A percentile compares a stretch with the other conserved stretches of the same genome.
phyloP scores from a whole-genome alignment of 1,139 yeast genomes.

The Yamadazyma aaseri region DNA sequence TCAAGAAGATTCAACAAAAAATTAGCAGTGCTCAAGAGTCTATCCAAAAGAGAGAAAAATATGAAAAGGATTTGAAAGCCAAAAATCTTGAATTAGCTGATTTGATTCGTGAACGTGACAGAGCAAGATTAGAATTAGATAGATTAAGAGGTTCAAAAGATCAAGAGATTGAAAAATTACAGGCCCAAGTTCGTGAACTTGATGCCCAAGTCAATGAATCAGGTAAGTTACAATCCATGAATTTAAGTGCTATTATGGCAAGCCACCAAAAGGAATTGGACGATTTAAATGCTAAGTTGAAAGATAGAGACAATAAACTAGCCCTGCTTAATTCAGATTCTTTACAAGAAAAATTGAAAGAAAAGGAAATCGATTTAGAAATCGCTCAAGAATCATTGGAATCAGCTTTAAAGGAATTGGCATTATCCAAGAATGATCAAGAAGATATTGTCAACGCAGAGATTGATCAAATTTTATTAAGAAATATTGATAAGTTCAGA shows the following conservation, averaged over 20 bases:
- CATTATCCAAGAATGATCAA: slow-evolving; percentile 53
- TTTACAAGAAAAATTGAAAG: slow-evolving; percentile 52
- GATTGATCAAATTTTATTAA: slow-evolving; percentile 52
- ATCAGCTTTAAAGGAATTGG: slow-evolving; percentile 61
- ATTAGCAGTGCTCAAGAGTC: slow-evolving; percentile 94
- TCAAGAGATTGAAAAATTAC: slow-evolving; percentile 64
- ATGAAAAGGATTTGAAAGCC: slow-evolving; percentile 80
- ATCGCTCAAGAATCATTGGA: slow-evolving; percentile 80
- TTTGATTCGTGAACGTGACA: slow-evolving; percentile 83
- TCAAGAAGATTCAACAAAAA: slow-evolving; percentile 82
- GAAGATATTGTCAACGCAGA: slow-evolving; percentile 59
- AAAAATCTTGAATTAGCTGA: slow-evolving; percentile 89
- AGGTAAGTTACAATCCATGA: slow-evolving; percentile 67
- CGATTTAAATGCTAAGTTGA: slow-evolving; percentile 38
- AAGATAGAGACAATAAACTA: slow-evolving; percentile 25
- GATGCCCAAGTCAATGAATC: slow-evolving; percentile 60
- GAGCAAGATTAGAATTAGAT: slow-evolving; percentile 83
- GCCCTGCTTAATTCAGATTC: slow-evolving; percentile 23
- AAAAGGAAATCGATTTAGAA: slow-evolving; percentile 77
- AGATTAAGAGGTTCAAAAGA: slow-evolving; percentile 65
- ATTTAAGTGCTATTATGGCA: slow-evolving; percentile 57
- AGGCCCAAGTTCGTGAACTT: slow-evolving; percentile 64
- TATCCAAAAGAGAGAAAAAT: slow-evolving; percentile 75
- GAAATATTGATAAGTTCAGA: slow-evolving; percentile 51
- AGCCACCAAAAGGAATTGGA: slow-evolving; percentile 62